These are phyloP conservation scores for Fusarium secorum DNA, from an alignment of 2,329 filamentous ascomycete genomes.

Conservation along the genomic window DNA sequence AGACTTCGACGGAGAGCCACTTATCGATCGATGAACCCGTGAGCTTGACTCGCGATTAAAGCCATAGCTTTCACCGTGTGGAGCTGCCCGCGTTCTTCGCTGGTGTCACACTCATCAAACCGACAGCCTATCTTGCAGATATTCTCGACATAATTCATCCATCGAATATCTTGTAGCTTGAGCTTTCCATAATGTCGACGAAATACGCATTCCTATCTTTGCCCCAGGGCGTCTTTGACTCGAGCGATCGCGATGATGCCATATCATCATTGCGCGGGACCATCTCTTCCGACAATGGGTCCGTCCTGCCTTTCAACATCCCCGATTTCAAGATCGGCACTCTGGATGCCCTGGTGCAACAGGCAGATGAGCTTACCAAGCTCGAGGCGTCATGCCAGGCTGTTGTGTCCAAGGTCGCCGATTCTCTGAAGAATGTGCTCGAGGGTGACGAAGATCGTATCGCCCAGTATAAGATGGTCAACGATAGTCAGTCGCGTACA, in stretches of 20 bases:
- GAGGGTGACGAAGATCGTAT: slow-evolving; percentile 86
- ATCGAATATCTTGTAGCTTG: not conserved
- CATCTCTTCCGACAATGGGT: slow-evolving; percentile 77
- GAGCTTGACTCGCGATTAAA: not conserved
- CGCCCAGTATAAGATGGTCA: slow-evolving; percentile 88
- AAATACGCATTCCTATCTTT: slow-evolving; percentile 92
- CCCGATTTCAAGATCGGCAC: slow-evolving; percentile 98
- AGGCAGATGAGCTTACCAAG: slow-evolving; percentile 94
- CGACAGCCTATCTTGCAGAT: slow-evolving; percentile 11
- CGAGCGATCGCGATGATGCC: slow-evolving; percentile 81
- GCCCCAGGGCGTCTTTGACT: slow-evolving; percentile 84
- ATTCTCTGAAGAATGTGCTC: slow-evolving; percentile 82
- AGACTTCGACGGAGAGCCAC: not conserved
- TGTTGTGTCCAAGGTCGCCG: slow-evolving; percentile 87
- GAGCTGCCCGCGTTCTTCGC: slow-evolving; percentile 12
- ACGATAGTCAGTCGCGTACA: slow-evolving; percentile 74
- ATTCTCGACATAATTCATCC: slow-evolving; percentile 7
- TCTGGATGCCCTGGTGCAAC: slow-evolving; percentile 91
- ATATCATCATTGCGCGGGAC: slow-evolving; percentile 77
- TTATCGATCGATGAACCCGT: slow-evolving; percentile 19
- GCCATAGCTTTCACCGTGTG: slow-evolving; percentile 12
- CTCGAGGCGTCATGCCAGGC: slow-evolving; percentile 80
- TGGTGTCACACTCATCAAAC: slow-evolving; percentile 20
- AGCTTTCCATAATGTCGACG: slow-evolving; percentile 52
- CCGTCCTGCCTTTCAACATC: slow-evolving; percentile 78